Percentiles rank a stretch among this genome's conserved stretches.
phyloP scores from a whole-genome alignment of 257 asterid species.

The Solanum pennellii region DNA sequence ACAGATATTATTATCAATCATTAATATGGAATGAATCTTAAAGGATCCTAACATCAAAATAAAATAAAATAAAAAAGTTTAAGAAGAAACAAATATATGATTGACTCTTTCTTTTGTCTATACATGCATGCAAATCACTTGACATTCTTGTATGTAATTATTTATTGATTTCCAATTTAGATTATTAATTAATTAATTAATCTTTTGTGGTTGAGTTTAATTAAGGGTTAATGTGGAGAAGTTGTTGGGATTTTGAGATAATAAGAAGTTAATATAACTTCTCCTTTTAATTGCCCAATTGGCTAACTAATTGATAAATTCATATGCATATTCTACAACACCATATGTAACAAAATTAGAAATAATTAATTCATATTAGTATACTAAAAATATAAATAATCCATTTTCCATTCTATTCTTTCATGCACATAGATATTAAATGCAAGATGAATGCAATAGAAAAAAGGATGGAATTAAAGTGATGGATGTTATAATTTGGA shows the following conservation, averaged over 20 bases:
- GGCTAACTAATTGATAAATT: neutral
- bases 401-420: neutral
- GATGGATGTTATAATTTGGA: neutral
- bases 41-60: neutral
- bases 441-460: neutral
- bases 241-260: neutral
- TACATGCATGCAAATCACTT: conserved; percentile 2
- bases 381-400: neutral
- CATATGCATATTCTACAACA: neutral
- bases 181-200: neutral
- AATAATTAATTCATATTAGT: neutral
- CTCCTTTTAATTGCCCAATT: neutral
- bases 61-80: neutral
- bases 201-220: neutral
- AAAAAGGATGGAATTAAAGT: neutral
- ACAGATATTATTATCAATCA: neutral
- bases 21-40: neutral
- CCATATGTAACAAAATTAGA: neutral
- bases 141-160: neutral
- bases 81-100: neutral
- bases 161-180: neutral
- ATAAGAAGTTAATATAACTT: neutral
- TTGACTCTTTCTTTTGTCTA: neutral
- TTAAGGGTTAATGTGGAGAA: neutral
- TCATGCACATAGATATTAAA: neutral